phyloP scores from a whole-genome alignment of 345 rosid species.

The Heritiera littoralis region DNA sequence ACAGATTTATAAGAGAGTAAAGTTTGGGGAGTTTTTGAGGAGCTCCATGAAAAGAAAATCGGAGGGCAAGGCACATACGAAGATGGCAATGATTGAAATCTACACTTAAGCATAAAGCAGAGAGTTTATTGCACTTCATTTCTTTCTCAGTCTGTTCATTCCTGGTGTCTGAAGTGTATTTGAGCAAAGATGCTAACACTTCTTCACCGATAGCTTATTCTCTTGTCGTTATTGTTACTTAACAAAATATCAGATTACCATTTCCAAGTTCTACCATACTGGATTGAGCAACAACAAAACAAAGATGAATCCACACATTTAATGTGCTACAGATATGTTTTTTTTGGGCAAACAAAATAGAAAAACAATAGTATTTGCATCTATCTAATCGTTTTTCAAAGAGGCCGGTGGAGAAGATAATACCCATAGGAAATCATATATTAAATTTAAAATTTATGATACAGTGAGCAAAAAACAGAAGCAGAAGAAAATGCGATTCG shows the following conservation, averaged over 20 bases:
- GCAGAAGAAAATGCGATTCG: not conserved
- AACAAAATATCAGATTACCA: too few species aligned
- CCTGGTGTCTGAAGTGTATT: not conserved
- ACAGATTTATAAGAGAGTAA: slow-evolving; percentile 22
- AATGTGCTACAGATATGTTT: not conserved
- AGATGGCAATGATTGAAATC: slow-evolving; percentile 19
- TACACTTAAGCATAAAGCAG: not conserved
- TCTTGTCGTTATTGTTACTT: too few species aligned
- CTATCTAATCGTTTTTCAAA: not conserved
- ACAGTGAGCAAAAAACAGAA: not conserved
- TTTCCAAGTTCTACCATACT: not conserved
- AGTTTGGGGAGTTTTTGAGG: slow-evolving; percentile 27
- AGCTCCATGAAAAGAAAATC: slow-evolving; percentile 24
- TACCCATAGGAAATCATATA: not conserved
- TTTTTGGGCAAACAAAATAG: not conserved
- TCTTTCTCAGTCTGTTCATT: not conserved
- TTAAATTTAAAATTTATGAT: not conserved
- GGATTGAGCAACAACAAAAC: not conserved
- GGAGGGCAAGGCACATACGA: slow-evolving; percentile 27
- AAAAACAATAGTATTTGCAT: not conserved
- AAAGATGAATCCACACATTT: not conserved
- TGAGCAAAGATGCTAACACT: not conserved
- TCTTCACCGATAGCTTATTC: not conserved
- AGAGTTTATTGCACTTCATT: not conserved
- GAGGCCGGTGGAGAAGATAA: not conserved